Evolutionary conservation across 345 rosid genomes (phyloP).

Genomic region (Pelargonium nanum): DNA sequence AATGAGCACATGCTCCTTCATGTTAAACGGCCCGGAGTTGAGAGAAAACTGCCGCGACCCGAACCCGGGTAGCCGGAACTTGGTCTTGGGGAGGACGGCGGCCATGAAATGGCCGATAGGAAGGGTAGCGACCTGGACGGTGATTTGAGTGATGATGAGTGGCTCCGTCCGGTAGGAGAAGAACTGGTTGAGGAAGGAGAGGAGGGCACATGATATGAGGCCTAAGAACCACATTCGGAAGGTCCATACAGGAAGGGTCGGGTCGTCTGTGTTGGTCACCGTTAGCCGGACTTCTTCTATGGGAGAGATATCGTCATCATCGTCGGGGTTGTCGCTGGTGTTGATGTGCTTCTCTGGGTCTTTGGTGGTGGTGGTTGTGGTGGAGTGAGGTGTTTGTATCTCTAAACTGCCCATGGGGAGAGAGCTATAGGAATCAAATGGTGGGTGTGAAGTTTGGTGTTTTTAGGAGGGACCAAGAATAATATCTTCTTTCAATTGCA

Average conservation of each 20-base stretch:
- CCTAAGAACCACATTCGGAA: conserved; percentile 87
- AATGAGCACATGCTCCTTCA: conserved; percentile 78
- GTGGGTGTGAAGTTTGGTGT: background rate
- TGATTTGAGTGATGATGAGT: conserved; percentile 66
- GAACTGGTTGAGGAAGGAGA: conserved; percentile 78
- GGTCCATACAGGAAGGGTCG: conserved; percentile 72
- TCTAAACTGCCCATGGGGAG: conserved; percentile 24
- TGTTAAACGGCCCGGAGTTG: conserved; percentile 78
- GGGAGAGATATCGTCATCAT: conserved; percentile 55
- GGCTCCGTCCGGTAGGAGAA: conserved; percentile 79
- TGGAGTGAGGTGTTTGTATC: conserved; percentile 15
- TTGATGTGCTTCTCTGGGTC: conserved; percentile 17
- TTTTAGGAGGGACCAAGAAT: background rate
- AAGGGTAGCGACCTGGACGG: conserved; percentile 64
- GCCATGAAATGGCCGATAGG: conserved; percentile 73
- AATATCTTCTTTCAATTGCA: background rate
- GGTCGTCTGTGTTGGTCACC: conserved; percentile 69
- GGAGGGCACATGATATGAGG: conserved; percentile 49
- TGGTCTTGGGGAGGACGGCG: conserved; percentile 39
- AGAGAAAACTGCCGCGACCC: conserved; percentile 52
- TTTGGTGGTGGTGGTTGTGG: conserved; percentile 2
- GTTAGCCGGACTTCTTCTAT: conserved; percentile 74
- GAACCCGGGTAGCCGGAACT: conserved; percentile 45
- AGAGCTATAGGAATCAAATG: background rate
- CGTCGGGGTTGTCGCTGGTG: background rate